Evolutionary conservation across 2,329 filamentous ascomycete species (phyloP).

Genomic region (Annulohypoxylon truncatum): DNA sequence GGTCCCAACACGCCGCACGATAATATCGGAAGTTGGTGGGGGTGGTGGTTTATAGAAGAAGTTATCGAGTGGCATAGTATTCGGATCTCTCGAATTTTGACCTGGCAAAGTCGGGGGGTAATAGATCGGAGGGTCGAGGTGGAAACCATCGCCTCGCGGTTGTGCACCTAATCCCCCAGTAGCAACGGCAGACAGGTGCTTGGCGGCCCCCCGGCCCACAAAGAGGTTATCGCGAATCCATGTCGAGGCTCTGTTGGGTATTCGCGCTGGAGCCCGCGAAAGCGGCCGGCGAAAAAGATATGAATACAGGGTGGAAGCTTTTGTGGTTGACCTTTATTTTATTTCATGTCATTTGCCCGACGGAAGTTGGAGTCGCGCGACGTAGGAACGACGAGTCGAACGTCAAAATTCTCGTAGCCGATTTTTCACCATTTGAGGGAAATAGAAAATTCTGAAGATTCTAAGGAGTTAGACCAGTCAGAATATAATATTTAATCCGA

Average conservation of each 20-base stretch:
- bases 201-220: slow-evolving; percentile 54
- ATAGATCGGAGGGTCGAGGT: slow-evolving; percentile 41
- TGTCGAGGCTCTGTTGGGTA: slow-evolving; percentile 52
- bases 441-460: slow-evolving; percentile 1
- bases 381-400: slow-evolving; percentile 17
- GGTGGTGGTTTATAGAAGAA: slow-evolving; percentile 32
- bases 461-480: neutral
- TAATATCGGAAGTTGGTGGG: neutral
- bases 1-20: neutral
- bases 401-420: slow-evolving; percentile 13
- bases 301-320: slow-evolving; percentile 51
- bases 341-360: slow-evolving; percentile 44
- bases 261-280: slow-evolving; percentile 59
- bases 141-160: slow-evolving; percentile 39
- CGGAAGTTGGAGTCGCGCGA: slow-evolving; percentile 18
- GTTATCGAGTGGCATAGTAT: neutral
- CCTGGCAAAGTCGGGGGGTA: slow-evolving; percentile 19
- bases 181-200: slow-evolving; percentile 43
- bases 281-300: slow-evolving; percentile 49
- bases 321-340: slow-evolving; percentile 28
- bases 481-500: neutral
- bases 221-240: slow-evolving; percentile 56
- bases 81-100: neutral
- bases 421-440: slow-evolving; percentile 25
- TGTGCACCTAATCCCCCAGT: slow-evolving; percentile 46